Evolutionary conservation across 2,329 filamentous ascomycete species (phyloP), one percentile per base, ranked within the genome.

Genomic region (Zasmidium cellare): DNA sequence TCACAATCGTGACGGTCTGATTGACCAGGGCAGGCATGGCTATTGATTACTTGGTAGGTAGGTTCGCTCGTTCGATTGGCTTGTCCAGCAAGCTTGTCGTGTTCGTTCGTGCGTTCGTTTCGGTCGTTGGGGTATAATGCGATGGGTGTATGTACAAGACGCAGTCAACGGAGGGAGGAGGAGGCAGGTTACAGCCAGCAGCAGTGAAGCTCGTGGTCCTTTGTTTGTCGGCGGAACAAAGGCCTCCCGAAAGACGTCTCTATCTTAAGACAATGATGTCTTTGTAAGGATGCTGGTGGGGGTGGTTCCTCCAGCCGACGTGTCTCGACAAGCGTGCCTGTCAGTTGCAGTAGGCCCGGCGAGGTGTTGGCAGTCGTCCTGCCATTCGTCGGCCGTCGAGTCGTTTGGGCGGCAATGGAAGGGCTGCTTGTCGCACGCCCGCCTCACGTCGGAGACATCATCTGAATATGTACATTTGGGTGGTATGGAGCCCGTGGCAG

Each of bases 1-100:
- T 94, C 76, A 96, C 88, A 69, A 96, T 90, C 65, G 91, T 92
- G 66, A 96, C 87, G 51, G 90, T 93, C 76, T 96, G 88, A 62
- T 83, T 80, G 28, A 84, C 51, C 44, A 57, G 38, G 49, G 65
- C 62, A n/a, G 63, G 63, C 66, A 67, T 67, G 25, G 11, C n/a
- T n/a, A n/a, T 49, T 46, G 19, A 24, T 19, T 12, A 44, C 20
- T 9, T 48, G 9, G 24, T 14, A 53, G 41, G n/a, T n/a, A 3
- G 11, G 38, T 20, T 38, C 6, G 19, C 18, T 51, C n/a, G 16
- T 20, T 23, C 2, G 14, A 25, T 51, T 14, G 11, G 48, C 55
- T 53, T 53, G 55, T 45, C 55, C 55, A 53, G 55, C 55, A 57
- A 57, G 55, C 46, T 23, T 53, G 49, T 38, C 20, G n/a, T 23